Conservation (phyloP, 2,329 filamentous ascomycete genomes). For the Colletotrichum plurivorum region DNA sequence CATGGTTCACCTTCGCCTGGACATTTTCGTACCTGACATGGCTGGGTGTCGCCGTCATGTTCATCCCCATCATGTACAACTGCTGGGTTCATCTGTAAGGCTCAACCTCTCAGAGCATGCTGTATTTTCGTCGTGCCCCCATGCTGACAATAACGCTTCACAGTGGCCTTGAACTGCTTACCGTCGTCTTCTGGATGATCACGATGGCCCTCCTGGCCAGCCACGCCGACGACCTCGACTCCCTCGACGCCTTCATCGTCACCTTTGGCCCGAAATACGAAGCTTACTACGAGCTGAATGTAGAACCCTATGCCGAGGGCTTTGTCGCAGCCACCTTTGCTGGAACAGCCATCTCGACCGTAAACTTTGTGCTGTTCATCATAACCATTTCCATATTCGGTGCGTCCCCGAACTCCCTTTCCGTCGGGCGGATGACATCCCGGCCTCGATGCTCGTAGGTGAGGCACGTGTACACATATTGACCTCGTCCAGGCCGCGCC, state of each 20-base stretch:
- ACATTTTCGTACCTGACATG: slow-evolving; percentile 41
- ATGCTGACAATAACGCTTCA: background rate
- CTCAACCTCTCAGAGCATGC: background rate
- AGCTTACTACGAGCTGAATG: slow-evolving; percentile 39
- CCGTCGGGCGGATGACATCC: background rate
- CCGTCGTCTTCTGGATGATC: slow-evolving; percentile 41
- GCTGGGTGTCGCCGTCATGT: slow-evolving; percentile 37
- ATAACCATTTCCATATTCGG: slow-evolving; percentile 39
- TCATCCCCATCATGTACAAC: slow-evolving; percentile 42
- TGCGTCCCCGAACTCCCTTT: background rate
- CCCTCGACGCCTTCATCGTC: slow-evolving; percentile 38
- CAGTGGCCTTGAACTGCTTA: slow-evolving; percentile 40
- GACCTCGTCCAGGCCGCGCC: slow-evolving; percentile 33
- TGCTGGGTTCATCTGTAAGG: slow-evolving; percentile 42
- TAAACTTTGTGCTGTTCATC: slow-evolving; percentile 40
- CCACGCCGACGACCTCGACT: slow-evolving; percentile 42
- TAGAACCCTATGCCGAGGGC: slow-evolving; percentile 34
- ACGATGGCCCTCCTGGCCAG: slow-evolving; percentile 40
- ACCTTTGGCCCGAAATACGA: slow-evolving; percentile 39
- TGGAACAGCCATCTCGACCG: slow-evolving; percentile 33
- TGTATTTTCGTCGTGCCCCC: background rate
- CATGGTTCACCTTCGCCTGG: slow-evolving; percentile 42
- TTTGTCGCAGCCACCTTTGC: slow-evolving; percentile 41
- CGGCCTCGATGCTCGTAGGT: background rate
- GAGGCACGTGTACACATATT: background rate